These are phyloP conservation scores for Podospora pseudopauciseta DNA, from an alignment of 495 filamentous ascomycete species.

Conservation along the genomic window DNA sequence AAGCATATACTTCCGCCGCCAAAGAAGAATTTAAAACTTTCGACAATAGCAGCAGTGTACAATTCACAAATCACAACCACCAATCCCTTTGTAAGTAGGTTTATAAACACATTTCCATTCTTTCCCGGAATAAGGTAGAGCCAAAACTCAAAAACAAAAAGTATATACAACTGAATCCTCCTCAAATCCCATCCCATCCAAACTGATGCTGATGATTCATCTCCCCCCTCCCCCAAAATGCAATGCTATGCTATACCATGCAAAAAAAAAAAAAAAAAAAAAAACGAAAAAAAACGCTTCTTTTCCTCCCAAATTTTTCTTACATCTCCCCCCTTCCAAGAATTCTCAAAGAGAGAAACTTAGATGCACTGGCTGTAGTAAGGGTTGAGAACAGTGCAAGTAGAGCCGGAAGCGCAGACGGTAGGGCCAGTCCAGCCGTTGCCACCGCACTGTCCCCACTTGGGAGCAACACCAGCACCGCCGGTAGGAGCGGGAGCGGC, in stretches of 20 bases:
- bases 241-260: background rate
- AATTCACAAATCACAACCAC: too few species aligned
- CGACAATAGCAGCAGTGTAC: too few species aligned
- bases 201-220: background rate
- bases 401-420: conserved; percentile 41
- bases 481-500: conserved; percentile 27
- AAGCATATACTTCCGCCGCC: too few species aligned
- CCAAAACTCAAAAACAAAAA: background rate
- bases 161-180: background rate
- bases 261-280: too few species aligned
- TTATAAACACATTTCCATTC: background rate
- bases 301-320: background rate
- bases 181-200: background rate
- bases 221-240: too few species aligned
- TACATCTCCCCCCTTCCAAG: background rate
- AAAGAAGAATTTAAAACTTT: too few species aligned
- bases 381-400: conserved; percentile 45
- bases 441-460: conserved; percentile 55
- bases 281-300: background rate
- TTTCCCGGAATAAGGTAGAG: background rate
- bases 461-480: conserved; percentile 29
- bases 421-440: conserved; percentile 47
- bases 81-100: too few species aligned
- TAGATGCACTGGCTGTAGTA: conserved; percentile 52
- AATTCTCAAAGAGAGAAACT: conserved; percentile 2